Base-by-base conservation (phyloP, 129 eudicot species). In the Centella asiatica region DNA sequence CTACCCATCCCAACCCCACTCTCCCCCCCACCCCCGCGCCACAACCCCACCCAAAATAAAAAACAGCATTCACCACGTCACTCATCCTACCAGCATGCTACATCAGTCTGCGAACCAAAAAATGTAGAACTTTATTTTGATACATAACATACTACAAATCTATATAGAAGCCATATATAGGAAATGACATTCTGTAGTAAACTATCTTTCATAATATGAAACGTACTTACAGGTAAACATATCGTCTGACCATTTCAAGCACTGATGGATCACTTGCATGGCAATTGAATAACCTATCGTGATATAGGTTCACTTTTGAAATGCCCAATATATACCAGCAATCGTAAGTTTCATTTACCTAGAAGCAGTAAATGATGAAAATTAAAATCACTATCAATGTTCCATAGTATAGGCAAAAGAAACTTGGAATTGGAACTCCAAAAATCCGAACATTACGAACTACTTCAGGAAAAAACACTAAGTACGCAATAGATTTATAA, bases 321-420 rank as follows among this genome's bases (percentile, higher is more conserved):
- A 79, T 42, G 39, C 99, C 96, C 76, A 85, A 54, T 6, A 92
- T 80, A 73, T 93, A 93, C 96, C 96, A 85, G 79, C 99, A 93
- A 45, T 93, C 88, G 56, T 87, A 93, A 37, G 94, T 88, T 64
- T 77, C 89, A 78, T 93, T 93, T 58, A 93, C 96, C 99, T 93
- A 63, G n/a, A 54, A 42, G 19, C 33, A 31, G 12, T 33, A 44
- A 44, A 63, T 9, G 17, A 55, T 19, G 59, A 26, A 51, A 58
- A 11, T 24, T 39, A 22, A 17, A 51, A 9, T 34, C 39, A 9
- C 39, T 17, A 28, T 6, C 13, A 45, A 31, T 55, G 11, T 5
- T 24, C 8, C 13, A 55, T 4, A 26, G 23, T 60, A 64, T 5
- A 25, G 42, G 58, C 44, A 28, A 12, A 75, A 25, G 48, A 2